phyloP scores from a whole-genome alignment of 176 grass and related monocot species.

The Otatea glauca region DNA sequence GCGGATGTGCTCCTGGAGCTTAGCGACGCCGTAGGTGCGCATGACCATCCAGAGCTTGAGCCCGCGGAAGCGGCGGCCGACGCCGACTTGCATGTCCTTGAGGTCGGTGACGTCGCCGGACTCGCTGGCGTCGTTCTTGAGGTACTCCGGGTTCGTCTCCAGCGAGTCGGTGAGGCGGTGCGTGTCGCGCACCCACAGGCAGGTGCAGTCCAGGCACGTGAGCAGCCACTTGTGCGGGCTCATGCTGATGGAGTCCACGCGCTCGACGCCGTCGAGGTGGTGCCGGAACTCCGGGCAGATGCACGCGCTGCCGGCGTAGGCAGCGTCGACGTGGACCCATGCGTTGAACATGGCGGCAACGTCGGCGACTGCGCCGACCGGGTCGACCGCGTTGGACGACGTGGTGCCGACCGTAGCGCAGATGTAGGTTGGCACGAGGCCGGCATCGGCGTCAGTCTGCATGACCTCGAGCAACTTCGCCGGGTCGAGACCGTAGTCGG shows the following conservation, averaged over 20 bases:
- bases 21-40: slow-evolving; percentile 41
- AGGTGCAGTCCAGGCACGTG: slow-evolving; percentile 54
- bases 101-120: slow-evolving; percentile 53
- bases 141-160: slow-evolving; percentile 61
- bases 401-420: slow-evolving; percentile 66
- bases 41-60: slow-evolving; percentile 73
- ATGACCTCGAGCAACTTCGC: slow-evolving; percentile 23
- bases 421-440: slow-evolving; percentile 57
- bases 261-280: slow-evolving; percentile 51
- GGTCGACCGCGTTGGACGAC: slow-evolving; percentile 61
- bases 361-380: slow-evolving; percentile 39
- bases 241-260: slow-evolving; percentile 47
- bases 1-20: slow-evolving; percentile 61
- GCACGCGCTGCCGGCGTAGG: slow-evolving; percentile 65
- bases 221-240: slow-evolving; percentile 61
- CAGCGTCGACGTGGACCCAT: slow-evolving; percentile 65
- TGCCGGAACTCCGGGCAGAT: slow-evolving; percentile 69
- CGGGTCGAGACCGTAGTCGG: slow-evolving; percentile 47
- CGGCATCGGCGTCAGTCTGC: slow-evolving; percentile 39
- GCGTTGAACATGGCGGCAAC: slow-evolving; percentile 30
- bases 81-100: slow-evolving; percentile 67
- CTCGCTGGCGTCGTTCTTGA: slow-evolving; percentile 60
- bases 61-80: slow-evolving; percentile 55
- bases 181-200: slow-evolving; percentile 44
- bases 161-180: slow-evolving; percentile 32